These are phyloP conservation scores for Adiantum capillusveneris DNA, from an alignment of 75 land plant genomes.

Conservation along the genomic window DNA sequence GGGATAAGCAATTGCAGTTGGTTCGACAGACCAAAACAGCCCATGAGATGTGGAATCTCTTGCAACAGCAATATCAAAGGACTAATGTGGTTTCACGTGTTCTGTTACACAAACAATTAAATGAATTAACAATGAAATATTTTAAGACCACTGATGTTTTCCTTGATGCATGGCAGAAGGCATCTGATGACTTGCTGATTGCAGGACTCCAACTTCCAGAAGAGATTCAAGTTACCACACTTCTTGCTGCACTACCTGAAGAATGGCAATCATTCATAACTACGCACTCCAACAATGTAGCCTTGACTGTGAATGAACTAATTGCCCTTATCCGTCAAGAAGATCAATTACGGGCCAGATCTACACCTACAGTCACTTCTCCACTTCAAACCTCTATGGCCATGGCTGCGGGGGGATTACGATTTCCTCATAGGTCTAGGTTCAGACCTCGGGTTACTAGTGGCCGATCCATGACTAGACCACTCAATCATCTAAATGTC, in stretches of 20 bases:
- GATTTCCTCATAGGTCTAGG: no score
- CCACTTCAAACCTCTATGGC: background rate
- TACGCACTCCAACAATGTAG: background rate
- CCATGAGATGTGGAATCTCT: background rate
- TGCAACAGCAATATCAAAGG: conserved; percentile 1
- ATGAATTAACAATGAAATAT: background rate
- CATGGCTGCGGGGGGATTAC: no score
- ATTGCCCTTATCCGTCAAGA: background rate
- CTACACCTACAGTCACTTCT: background rate
- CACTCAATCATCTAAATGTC: no score
- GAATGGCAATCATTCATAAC: background rate
- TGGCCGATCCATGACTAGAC: no score
- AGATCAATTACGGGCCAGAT: background rate
- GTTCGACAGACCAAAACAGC: background rate
- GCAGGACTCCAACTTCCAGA: background rate
- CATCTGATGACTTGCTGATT: background rate
- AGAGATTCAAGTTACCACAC: background rate
- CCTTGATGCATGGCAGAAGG: background rate
- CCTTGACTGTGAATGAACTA: background rate
- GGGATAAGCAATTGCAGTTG: background rate
- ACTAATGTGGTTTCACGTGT: conserved; percentile 4
- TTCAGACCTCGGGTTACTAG: no score
- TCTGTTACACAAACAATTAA: background rate
- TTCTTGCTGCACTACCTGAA: background rate
- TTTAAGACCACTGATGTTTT: background rate